phyloP scores from a whole-genome alignment of 225 moss, liverwort and hornwort species.

The Asterella californica region DNA sequence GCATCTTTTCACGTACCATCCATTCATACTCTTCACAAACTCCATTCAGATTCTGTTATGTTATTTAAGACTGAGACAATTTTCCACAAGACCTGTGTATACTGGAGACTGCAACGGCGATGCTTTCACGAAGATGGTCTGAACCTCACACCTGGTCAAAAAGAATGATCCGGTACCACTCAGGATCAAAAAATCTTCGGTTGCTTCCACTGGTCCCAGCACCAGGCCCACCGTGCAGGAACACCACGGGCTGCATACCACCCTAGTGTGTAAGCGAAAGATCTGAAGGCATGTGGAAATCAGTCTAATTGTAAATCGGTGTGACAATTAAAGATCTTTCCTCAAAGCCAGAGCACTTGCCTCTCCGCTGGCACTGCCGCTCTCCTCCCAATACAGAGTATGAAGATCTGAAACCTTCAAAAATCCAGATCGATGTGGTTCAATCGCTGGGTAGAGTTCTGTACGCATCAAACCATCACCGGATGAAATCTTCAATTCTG shows the following conservation, averaged over 20 bases:
- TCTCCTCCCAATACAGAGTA: slow-evolving; percentile 91
- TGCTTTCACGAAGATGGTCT: not conserved
- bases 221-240: slow-evolving; percentile 83
- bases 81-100: not conserved
- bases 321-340: not conserved
- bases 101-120: not conserved
- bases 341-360: slow-evolving; percentile 27
- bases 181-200: slow-evolving; percentile 69
- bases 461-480: slow-evolving; percentile 30
- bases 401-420: slow-evolving; percentile 76
- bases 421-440: slow-evolving; percentile 50
- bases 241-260: slow-evolving; percentile 63
- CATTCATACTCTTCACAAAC: not conserved
- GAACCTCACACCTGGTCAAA: slow-evolving; percentile 62
- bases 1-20: not conserved
- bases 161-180: slow-evolving; percentile 70
- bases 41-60: not conserved
- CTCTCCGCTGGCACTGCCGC: slow-evolving; percentile 71
- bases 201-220: slow-evolving; percentile 71
- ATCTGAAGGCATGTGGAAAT: not conserved
- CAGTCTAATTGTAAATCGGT: not conserved
- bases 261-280: not conserved
- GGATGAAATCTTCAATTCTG: slow-evolving; percentile 29
- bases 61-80: not conserved
- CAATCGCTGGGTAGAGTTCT: slow-evolving; percentile 51